Evolutionary conservation across 441 rosid genomes (phyloP).

Genomic region (Croton setiger): DNA sequence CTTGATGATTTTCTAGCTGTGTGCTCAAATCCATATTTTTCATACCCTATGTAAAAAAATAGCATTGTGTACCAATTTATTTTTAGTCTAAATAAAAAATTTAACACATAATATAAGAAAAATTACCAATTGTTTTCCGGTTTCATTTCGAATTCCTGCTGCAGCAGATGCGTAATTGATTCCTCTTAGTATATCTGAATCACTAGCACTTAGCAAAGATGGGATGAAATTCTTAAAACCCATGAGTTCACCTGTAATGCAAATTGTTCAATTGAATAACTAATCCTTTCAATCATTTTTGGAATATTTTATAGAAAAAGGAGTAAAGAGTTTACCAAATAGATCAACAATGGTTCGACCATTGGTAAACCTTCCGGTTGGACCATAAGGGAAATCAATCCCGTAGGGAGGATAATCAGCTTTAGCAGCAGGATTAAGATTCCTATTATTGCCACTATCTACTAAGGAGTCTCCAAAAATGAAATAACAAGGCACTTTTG

Average conservation of each 20-base stretch:
- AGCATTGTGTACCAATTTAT: too few species aligned
- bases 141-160: constrained; percentile 34
- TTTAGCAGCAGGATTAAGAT: constrained; percentile 25
- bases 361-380: constrained; percentile 34
- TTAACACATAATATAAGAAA: too few species aligned
- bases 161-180: constrained; percentile 49
- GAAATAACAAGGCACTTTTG: too few species aligned
- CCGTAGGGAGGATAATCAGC: constrained; percentile 32
- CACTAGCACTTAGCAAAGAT: constrained; percentile 20
- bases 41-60: too few species aligned
- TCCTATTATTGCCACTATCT: constrained; percentile 34
- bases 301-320: too few species aligned
- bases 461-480: constrained; percentile 35
- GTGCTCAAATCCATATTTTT: constrained; percentile 38
- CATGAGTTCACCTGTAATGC: constrained; percentile 27
- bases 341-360: constrained; percentile 38
- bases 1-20: constrained; percentile 42
- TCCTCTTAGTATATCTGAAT: constrained; percentile 21
- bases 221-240: constrained; percentile 34
- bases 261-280: too few species aligned
- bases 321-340: too few species aligned
- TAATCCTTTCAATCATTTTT: too few species aligned
- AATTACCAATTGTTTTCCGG: constrained; percentile 26
- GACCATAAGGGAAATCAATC: constrained; percentile 25
- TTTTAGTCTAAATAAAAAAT: too few species aligned